phyloP scores from a whole-genome alignment of 257 asterid genomes.

The Cynanchum wilfordii region DNA sequence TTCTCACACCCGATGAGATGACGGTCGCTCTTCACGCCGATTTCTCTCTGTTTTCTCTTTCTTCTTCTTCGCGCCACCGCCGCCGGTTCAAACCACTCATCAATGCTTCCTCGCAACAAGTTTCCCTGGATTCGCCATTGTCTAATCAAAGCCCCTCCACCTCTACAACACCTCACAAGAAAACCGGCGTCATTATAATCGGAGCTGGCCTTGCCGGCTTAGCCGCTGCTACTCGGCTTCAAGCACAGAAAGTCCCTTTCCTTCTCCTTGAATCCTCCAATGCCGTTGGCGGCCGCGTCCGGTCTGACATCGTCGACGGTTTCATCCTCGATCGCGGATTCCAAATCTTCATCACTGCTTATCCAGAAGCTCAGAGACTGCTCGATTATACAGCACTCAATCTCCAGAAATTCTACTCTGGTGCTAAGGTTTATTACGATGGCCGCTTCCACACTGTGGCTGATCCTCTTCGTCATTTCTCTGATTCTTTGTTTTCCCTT shows the following conservation, averaged over 20 bases:
- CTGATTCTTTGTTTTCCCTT: conserved; percentile 49
- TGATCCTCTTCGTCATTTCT: conserved; percentile 78
- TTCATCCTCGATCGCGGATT: conserved; percentile 92
- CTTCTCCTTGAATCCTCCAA: conserved; percentile 80
- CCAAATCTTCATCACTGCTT: conserved; percentile 89
- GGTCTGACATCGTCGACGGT: conserved; percentile 73
- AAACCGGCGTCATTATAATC: conserved; percentile 64
- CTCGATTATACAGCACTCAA: conserved; percentile 60
- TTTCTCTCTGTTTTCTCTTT: conserved; percentile 2
- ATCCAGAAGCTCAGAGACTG: conserved; percentile 70
- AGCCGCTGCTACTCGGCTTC: conserved; percentile 88
- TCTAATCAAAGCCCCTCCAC: conserved; percentile 27
- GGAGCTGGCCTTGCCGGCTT: conserved; percentile 95
- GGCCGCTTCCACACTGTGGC: conserved; percentile 80
- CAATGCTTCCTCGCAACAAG: conserved; percentile 45
- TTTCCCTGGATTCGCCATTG: conserved; percentile 37
- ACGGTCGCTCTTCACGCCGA: conserved; percentile 12
- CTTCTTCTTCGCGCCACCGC: conserved; percentile 11
- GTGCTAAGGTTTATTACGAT: conserved; percentile 60
- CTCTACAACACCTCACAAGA: conserved; percentile 15
- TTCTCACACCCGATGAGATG: conserved; percentile 16
- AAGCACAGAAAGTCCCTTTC: conserved; percentile 62
- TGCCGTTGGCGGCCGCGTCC: conserved; percentile 95
- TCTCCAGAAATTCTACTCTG: conserved; percentile 69
- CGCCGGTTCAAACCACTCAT: conserved; percentile 19